Conservation (phyloP, 148 eudicot genomes). For the Diospyros lotus region DNA sequence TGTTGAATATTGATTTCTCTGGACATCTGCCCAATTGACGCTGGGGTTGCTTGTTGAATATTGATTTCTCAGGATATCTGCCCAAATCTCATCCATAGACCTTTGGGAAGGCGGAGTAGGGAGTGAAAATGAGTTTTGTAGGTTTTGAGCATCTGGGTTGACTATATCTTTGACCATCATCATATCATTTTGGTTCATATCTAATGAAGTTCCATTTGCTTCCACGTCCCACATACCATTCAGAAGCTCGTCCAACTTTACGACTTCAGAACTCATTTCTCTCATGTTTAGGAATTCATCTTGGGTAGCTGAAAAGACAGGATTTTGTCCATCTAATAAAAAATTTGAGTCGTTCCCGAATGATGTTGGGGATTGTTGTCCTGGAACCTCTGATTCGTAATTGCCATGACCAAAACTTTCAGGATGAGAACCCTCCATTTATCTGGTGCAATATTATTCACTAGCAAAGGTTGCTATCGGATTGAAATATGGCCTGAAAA, state of each 20-base stretch:
- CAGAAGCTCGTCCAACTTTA: conserved; percentile 20
- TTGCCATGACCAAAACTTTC: background rate
- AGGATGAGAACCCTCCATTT: background rate
- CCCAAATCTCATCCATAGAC: conserved; percentile 21
- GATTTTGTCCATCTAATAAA: conserved; percentile 1
- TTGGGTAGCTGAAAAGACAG: background rate
- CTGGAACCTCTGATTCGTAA: background rate
- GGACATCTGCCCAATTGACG: no score
- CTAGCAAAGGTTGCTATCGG: no score
- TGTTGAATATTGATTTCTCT: background rate
- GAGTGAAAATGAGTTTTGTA: background rate
- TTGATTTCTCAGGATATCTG: conserved; percentile 1
- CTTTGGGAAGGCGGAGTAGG: conserved; percentile 12
- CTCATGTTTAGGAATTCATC: conserved; percentile 13
- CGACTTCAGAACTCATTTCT: conserved; percentile 10
- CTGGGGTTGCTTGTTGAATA: background rate
- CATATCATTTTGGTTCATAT: background rate
- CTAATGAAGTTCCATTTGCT: background rate
- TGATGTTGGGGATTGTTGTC: background rate
- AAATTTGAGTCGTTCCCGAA: background rate
- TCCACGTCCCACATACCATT: conserved; percentile 7
- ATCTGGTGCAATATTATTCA: no score
- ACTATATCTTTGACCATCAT: no score
- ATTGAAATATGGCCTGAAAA: no score
- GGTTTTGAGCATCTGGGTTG: no score